phyloP scores from a whole-genome alignment of 2,329 filamentous ascomycete genomes.

The Aspergillus hiratsukae region DNA sequence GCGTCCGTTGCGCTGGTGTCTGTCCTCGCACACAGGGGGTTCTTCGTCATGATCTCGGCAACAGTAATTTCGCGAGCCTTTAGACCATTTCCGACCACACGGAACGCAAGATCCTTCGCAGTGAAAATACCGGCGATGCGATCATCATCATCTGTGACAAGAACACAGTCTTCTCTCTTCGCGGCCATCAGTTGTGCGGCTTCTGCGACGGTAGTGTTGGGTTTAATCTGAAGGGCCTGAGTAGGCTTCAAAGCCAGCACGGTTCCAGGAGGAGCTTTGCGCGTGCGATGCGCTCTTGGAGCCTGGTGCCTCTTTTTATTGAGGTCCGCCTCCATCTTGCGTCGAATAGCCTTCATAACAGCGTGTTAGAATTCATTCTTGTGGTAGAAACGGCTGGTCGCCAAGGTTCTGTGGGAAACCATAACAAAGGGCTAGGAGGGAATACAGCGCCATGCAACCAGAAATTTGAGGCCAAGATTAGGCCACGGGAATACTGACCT shows the following conservation, averaged over 20 bases:
- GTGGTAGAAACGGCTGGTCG: neutral
- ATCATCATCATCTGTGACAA: conserved; percentile 97
- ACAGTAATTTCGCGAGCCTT: conserved; percentile 90
- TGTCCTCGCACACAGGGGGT: conserved; percentile 92
- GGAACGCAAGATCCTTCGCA: conserved; percentile 95
- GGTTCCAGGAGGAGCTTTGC: conserved; percentile 92
- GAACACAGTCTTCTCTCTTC: conserved; percentile 94
- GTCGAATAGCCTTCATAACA: conserved; percentile 73
- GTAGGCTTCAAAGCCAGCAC: conserved; percentile 94
- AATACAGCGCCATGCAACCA: neutral
- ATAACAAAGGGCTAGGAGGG: conserved; percentile 14
- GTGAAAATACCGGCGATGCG: conserved; percentile 98
- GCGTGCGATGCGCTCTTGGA: conserved; percentile 72
- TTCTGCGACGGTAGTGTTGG: conserved; percentile 86
- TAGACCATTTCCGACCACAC: conserved; percentile 84
- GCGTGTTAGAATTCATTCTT: neutral
- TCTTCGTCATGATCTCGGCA: conserved; percentile 99
- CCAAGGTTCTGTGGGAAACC: conserved; percentile 1
- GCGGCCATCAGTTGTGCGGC: conserved; percentile 98
- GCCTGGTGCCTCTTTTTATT: conserved; percentile 91
- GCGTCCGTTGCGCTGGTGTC: conserved; percentile 98
- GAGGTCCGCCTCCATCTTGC: conserved; percentile 94
- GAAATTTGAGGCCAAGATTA: neutral
- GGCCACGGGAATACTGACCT: conserved; percentile 55
- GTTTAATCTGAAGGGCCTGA: conserved; percentile 95